A percentile compares a stretch with the other conserved stretches of the same genome.
These are phyloP conservation scores for Cucumis cinereus DNA, from an alignment of 306 rosid genomes.

Conservation along the genomic window DNA sequence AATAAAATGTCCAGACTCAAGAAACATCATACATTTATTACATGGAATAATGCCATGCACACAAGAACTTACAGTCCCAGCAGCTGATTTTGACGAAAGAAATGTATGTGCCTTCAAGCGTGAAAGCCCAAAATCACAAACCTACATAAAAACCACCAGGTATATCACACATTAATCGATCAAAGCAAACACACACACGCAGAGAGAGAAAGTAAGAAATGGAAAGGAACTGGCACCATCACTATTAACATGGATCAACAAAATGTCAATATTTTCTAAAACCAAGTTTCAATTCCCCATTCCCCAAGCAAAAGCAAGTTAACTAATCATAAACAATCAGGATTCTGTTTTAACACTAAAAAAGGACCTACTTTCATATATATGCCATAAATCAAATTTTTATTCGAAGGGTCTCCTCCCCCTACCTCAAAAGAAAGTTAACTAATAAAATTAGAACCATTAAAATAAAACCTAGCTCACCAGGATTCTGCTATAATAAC, in stretches of 20 bases:
- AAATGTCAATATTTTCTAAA: not conserved
- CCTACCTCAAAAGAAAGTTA: not conserved
- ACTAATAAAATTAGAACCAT: not conserved
- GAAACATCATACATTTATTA: not conserved
- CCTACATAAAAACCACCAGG: conserved; percentile 33
- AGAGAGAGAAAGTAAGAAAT: not conserved
- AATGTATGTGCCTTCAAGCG: conserved; percentile 90
- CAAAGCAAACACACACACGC: not conserved
- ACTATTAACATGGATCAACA: not conserved
- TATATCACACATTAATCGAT: not conserved
- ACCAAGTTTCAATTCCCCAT: not conserved
- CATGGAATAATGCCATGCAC: not conserved
- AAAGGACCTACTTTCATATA: not conserved
- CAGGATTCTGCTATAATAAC: not conserved
- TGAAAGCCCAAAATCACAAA: conserved; percentile 96
- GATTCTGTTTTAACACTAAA: not conserved
- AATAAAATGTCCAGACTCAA: not conserved
- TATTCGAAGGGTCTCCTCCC: not conserved
- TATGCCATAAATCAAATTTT: not conserved
- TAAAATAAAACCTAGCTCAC: not conserved
- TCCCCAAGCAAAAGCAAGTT: not conserved
- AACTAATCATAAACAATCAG: not conserved
- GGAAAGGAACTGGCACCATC: not conserved
- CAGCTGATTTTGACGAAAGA: conserved; percentile 96
- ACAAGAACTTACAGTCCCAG: conserved; percentile 83